Percentiles rank a stretch among this genome's conserved stretches.
Conservation (phyloP, 768 basidiomycete genomes). For the Clavulina sp. region DNA sequence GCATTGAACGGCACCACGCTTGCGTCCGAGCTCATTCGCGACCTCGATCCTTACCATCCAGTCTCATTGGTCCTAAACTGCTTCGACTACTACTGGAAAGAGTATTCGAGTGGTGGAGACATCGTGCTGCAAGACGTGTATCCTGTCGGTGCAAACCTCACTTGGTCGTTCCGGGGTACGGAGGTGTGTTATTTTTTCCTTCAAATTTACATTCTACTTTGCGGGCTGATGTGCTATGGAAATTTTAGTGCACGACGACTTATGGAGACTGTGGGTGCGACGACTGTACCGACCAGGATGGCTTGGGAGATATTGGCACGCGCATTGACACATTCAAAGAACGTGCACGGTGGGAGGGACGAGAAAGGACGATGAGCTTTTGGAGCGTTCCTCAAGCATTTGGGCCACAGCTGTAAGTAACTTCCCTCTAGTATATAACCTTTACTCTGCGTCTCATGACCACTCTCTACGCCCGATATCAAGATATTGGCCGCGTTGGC, state of each 20-base stretch:
- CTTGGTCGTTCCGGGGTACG: constrained; percentile 14
- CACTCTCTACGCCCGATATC: too few relatives aligned
- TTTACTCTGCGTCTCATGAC: background rate
- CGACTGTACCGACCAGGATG: constrained; percentile 13
- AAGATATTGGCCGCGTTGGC: constrained; percentile 11
- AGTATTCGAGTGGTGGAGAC: constrained; percentile 14
- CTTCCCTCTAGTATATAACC: background rate
- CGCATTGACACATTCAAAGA: constrained; percentile 11
- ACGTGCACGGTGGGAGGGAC: background rate
- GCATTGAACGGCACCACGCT: constrained; percentile 9
- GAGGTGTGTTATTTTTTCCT: too few relatives aligned
- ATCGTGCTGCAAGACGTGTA: constrained; percentile 10
- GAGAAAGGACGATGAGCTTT: constrained; percentile 9
- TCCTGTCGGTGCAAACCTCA: constrained; percentile 15
- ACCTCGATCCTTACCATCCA: constrained; percentile 16
- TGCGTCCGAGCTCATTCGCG: constrained; percentile 13
- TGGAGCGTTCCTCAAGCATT: constrained; percentile 18
- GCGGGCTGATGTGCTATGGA: too few relatives aligned
- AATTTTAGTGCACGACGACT: constrained; percentile 1
- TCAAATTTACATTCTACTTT: too few relatives aligned
- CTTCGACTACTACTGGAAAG: constrained; percentile 13
- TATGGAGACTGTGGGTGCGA: constrained; percentile 18
- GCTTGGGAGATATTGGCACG: constrained; percentile 9
- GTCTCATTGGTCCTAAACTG: constrained; percentile 19
- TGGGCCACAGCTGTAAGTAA: constrained; percentile 10